These are phyloP conservation scores for Clarireedia sp. DNA, from an alignment of 2,329 filamentous ascomycete genomes.

Conservation along the genomic window DNA sequence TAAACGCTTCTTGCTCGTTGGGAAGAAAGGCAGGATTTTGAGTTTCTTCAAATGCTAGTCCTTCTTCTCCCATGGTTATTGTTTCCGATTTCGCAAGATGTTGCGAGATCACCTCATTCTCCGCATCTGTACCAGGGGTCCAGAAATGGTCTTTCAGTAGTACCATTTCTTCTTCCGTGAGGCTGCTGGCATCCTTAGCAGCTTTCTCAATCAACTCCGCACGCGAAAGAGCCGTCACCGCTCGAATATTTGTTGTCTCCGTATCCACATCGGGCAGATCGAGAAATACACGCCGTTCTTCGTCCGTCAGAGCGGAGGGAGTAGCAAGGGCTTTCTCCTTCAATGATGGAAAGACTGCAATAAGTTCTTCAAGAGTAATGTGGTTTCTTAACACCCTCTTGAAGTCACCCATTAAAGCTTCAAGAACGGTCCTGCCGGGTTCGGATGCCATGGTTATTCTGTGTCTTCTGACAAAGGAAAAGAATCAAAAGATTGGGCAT, in stretches of 20 bases:
- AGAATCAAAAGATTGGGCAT: too few species aligned
- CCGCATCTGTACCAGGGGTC: neutral
- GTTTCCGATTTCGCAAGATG: too few species aligned
- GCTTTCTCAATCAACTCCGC: conserved; percentile 9
- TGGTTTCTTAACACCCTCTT: conserved; percentile 6
- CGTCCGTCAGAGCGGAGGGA: conserved; percentile 1
- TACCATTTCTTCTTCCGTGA: conserved; percentile 1
- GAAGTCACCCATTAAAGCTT: neutral
- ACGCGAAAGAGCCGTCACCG: conserved; percentile 5
- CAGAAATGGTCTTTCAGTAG: conserved; percentile 6
- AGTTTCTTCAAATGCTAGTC: too few species aligned
- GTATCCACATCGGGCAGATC: conserved; percentile 9
- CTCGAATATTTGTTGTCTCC: conserved; percentile 2
- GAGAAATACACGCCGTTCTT: conserved; percentile 4
- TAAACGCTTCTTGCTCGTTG: too few species aligned
- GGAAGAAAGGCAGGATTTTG: too few species aligned
- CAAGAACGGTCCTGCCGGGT: neutral
- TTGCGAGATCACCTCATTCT: too few species aligned
- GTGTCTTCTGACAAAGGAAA: too few species aligned
- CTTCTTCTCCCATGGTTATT: too few species aligned
- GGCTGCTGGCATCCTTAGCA: neutral
- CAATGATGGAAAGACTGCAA: conserved; percentile 7
- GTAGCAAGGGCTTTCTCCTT: conserved; percentile 7
- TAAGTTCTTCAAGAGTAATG: conserved; percentile 5
- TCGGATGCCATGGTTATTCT: too few species aligned